Conservation (phyloP, 805 yeast species). For the Sporopachydermia lactativora region DNA sequence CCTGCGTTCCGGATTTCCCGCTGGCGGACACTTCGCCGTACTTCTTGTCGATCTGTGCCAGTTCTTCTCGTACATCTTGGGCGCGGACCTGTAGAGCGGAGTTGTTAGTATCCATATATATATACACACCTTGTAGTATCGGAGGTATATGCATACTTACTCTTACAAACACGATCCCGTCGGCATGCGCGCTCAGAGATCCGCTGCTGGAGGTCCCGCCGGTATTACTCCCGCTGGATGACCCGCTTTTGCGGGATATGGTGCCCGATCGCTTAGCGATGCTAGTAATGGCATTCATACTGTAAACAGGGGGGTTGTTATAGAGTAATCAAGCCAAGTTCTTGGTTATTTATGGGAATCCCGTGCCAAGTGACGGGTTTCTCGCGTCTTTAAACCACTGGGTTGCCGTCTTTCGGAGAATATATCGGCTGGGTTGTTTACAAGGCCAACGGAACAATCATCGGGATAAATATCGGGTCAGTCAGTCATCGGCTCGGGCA, state of each 20-base stretch:
- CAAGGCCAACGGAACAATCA: no score
- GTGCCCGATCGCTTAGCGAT: not conserved
- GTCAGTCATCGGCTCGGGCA: no score
- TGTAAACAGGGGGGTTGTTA: no score
- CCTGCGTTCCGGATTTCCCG: constrained; percentile 25
- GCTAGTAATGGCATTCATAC: not conserved
- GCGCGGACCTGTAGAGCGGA: constrained; percentile 2
- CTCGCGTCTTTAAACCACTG: no score
- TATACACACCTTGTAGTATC: no score
- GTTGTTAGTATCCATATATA: no score
- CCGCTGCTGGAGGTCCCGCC: not conserved
- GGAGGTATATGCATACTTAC: not conserved
- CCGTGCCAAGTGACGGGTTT: no score
- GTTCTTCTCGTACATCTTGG: not conserved
- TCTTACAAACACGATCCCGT: not conserved
- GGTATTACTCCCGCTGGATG: not conserved
- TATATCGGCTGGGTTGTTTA: no score
- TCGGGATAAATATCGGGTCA: no score
- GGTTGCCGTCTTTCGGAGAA: no score
- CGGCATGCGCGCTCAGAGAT: not conserved
- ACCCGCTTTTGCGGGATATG: not conserved
- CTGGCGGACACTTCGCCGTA: not conserved
- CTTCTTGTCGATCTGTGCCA: not conserved
- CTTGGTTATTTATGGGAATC: no score
- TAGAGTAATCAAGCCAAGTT: no score